phyloP scores from a whole-genome alignment of 805 yeast genomes.

The Candida michaelii region DNA sequence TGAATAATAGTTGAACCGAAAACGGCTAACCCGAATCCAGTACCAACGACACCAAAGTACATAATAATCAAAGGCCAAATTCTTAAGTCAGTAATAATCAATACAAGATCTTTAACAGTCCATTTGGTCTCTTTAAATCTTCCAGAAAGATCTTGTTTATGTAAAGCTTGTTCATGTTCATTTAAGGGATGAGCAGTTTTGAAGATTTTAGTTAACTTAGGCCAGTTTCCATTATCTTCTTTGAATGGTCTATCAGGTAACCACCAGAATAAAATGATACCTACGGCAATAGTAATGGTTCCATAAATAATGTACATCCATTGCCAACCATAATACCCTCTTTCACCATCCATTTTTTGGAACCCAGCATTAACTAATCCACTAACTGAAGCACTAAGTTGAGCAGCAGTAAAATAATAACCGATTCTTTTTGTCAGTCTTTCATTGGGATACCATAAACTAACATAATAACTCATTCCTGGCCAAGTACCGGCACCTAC shows the following conservation, averaged over 20 bases:
- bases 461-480: slow-evolving; percentile 79
- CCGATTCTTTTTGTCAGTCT: slow-evolving; percentile 79
- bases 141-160: slow-evolving; percentile 57
- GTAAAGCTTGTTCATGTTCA: slow-evolving; percentile 52
- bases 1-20: slow-evolving; percentile 78
- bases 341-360: slow-evolving; percentile 72
- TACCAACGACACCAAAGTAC: slow-evolving; percentile 92
- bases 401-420: slow-evolving; percentile 89
- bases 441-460: slow-evolving; percentile 82
- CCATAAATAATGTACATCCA: slow-evolving; percentile 86
- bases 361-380: slow-evolving; percentile 87
- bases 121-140: slow-evolving; percentile 51
- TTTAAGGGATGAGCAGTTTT: slow-evolving; percentile 50
- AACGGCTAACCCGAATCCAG: slow-evolving; percentile 84
- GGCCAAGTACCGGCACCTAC: slow-evolving; percentile 92
- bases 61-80: slow-evolving; percentile 80
- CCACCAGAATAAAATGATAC: slow-evolving; percentile 74
- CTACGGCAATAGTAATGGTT: slow-evolving; percentile 60
- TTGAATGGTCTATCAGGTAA: slow-evolving; percentile 72
- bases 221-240: slow-evolving; percentile 10
- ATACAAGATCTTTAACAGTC: slow-evolving; percentile 58
- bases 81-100: slow-evolving; percentile 59
- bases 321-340: slow-evolving; percentile 80
- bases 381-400: slow-evolving; percentile 84
- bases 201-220: slow-evolving; percentile 19